A percentile compares a stretch with the other conserved stretches of the same genome.
These are phyloP conservation scores for Sporothrix luriei DNA, from an alignment of 2,329 filamentous ascomycete genomes.

Conservation along the genomic window DNA sequence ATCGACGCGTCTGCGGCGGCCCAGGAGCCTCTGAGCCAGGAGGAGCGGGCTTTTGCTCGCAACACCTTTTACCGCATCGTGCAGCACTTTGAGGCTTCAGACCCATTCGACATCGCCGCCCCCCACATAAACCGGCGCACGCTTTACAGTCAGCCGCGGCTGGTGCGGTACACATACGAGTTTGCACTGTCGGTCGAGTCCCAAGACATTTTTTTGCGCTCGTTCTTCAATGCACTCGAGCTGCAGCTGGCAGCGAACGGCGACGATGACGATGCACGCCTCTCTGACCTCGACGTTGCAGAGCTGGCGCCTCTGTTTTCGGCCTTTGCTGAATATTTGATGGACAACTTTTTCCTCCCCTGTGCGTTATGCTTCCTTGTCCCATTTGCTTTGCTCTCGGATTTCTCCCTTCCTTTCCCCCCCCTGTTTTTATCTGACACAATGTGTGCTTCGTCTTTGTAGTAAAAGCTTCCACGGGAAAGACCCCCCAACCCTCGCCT, in stretches of 20 bases:
- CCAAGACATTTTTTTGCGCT: slow-evolving; percentile 38
- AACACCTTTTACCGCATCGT: slow-evolving; percentile 30
- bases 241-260: slow-evolving; percentile 13
- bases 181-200: slow-evolving; percentile 39
- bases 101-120: neutral
- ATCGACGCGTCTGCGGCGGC: slow-evolving; percentile 33
- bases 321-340: slow-evolving; percentile 39
- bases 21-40: slow-evolving; percentile 30
- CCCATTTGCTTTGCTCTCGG: neutral
- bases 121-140: neutral
- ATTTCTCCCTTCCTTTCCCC: neutral
- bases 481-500: slow-evolving; percentile 39
- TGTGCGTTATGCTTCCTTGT: slow-evolving; percentile 31
- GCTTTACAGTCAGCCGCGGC: slow-evolving; percentile 37
- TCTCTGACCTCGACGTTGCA: slow-evolving; percentile 31
- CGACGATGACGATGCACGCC: no score
- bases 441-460: slow-evolving; percentile 25
- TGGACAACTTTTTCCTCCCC: slow-evolving; percentile 40
- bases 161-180: slow-evolving; percentile 40
- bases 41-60: slow-evolving; percentile 28
- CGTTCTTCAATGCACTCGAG: slow-evolving; percentile 39
- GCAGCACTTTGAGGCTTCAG: slow-evolving; percentile 34
- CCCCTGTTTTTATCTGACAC: no score
- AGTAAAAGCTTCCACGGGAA: slow-evolving; percentile 39
- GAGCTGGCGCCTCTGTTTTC: slow-evolving; percentile 34